A percentile compares a stretch with the other conserved stretches of the same genome.
phyloP scores from a whole-genome alignment of 2,329 filamentous ascomycete species.

The Trichoderma breve region DNA sequence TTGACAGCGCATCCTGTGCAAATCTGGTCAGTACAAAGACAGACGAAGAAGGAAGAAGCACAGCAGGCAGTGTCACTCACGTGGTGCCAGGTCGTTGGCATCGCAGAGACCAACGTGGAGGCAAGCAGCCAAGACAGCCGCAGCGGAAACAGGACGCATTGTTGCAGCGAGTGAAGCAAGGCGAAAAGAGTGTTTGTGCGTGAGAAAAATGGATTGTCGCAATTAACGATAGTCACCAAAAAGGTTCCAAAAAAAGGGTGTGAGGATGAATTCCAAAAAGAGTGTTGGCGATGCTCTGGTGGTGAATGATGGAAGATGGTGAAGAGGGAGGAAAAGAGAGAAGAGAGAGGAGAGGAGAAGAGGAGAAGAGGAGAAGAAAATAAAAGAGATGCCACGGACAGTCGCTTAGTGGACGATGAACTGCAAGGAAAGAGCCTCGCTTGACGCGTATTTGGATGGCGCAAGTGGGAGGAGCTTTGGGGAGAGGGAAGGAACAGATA shows the following conservation, averaged over 20 bases:
- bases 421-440: background rate
- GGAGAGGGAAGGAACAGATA: background rate
- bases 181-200: background rate
- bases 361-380: constrained; percentile 4
- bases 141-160: constrained; percentile 25
- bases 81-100: background rate
- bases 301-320: constrained; percentile 24
- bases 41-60: background rate
- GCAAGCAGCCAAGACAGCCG: constrained; percentile 18
- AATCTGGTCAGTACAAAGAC: background rate
- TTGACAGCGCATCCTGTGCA: constrained; percentile 24
- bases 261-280: constrained; percentile 23
- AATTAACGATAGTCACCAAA: constrained; percentile 36
- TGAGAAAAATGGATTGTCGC: constrained; percentile 28
- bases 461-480: background rate
- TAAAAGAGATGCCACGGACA: constrained; percentile 17
- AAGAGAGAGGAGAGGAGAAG: constrained; percentile 14
- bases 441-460: background rate
- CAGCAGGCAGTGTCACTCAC: background rate
- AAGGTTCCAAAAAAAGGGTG: constrained; percentile 32
- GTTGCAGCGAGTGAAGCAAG: constrained; percentile 13
- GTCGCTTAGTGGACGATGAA: background rate
- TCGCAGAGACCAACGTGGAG: constrained; percentile 14
- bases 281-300: constrained; percentile 24
- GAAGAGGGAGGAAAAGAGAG: constrained; percentile 22